Conservation (phyloP, 768 basidiomycete species). For the Russula compacta region DNA sequence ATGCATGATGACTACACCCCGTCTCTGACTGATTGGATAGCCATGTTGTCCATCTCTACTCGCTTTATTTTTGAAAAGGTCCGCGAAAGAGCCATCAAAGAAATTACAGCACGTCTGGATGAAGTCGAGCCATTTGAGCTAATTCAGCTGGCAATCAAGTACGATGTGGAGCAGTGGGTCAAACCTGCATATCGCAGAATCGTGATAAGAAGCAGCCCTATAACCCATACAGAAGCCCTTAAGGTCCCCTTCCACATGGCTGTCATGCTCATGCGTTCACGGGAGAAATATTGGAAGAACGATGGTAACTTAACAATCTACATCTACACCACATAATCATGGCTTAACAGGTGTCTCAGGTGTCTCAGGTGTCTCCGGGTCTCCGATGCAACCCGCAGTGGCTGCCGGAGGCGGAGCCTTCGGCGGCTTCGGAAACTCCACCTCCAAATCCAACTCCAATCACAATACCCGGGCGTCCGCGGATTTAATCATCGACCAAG, state of each 20-base stretch:
- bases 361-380: no score
- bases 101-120: constrained; percentile 5
- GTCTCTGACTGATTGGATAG: constrained; percentile 16
- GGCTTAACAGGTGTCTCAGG: no score
- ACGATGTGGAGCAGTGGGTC: constrained; percentile 20
- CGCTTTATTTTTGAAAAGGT: constrained; percentile 14
- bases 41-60: constrained; percentile 16
- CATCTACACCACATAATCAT: not conserved
- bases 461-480: no score
- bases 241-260: not conserved
- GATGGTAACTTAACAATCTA: not conserved
- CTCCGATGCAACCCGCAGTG: no score
- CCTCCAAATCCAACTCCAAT: no score
- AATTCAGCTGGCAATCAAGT: constrained; percentile 18
- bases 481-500: no score
- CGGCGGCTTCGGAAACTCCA: no score
- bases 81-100: constrained; percentile 15
- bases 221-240: not conserved
- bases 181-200: constrained; percentile 12
- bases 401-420: no score
- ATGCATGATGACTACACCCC: constrained; percentile 5
- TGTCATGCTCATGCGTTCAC: constrained; percentile 13
- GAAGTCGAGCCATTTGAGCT: constrained; percentile 16
- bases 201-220: not conserved
- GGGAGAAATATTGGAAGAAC: constrained; percentile 7